These are phyloP conservation scores for Boletus rex-veris DNA, from an alignment of 768 basidiomycete genomes.

Conservation along the genomic window DNA sequence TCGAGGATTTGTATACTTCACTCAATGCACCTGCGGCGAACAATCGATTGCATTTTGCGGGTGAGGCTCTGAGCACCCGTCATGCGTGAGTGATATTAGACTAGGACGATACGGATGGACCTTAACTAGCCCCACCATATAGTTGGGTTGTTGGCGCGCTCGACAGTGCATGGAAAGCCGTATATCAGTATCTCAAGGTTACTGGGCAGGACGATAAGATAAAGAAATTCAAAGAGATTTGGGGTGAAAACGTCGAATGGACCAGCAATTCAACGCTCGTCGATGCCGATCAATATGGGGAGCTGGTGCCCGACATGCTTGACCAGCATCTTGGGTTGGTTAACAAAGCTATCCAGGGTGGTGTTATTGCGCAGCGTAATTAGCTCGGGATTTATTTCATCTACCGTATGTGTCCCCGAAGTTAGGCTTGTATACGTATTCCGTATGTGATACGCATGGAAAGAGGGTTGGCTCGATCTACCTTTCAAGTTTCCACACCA, in stretches of 20 bases:
- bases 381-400: no score
- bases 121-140: not conserved
- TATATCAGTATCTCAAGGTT: constrained; percentile 24
- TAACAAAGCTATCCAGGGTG: no score
- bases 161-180: constrained; percentile 36
- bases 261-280: not conserved
- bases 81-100: constrained; percentile 9
- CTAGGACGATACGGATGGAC: constrained; percentile 16
- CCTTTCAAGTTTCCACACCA: no score
- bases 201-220: constrained; percentile 11
- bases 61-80: constrained; percentile 13
- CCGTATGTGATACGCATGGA: no score
- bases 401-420: no score
- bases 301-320: no score
- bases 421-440: no score
- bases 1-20: constrained; percentile 29
- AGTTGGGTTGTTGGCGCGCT: constrained; percentile 42
- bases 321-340: no score
- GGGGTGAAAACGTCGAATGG: constrained; percentile 35
- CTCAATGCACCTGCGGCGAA: constrained; percentile 31
- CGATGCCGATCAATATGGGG: no score
- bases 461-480: no score
- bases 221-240: constrained; percentile 22
- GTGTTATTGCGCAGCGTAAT: no score
- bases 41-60: constrained; percentile 15